A percentile compares a stretch with the other conserved stretches of the same genome.
Conservation (phyloP, 1,139 yeast genomes). For the Suzukiozyma palmioleophila region DNA sequence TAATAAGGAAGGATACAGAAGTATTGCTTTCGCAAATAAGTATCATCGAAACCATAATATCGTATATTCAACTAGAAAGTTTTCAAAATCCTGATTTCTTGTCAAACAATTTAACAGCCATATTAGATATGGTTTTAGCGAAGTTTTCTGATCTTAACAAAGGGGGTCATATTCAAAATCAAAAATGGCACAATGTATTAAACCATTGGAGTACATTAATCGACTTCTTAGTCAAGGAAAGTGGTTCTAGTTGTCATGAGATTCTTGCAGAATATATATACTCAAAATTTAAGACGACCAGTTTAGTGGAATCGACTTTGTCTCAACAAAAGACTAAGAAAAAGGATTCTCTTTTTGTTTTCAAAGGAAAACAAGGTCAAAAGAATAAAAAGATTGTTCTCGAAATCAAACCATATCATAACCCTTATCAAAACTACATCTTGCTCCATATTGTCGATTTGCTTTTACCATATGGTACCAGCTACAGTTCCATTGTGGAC, state of each 20-base stretch:
- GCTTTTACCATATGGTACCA: slow-evolving; percentile 36
- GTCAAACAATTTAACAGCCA: slow-evolving; percentile 22
- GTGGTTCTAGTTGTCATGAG: slow-evolving; percentile 39
- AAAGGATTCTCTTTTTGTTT: slow-evolving; percentile 28
- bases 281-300: slow-evolving; percentile 21
- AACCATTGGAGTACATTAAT: slow-evolving; percentile 29
- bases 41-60: slow-evolving; percentile 29
- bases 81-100: slow-evolving; percentile 39
- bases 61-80: slow-evolving; percentile 40
- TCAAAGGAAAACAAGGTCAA: slow-evolving; percentile 21
- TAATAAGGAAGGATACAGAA: slow-evolving; percentile 19
- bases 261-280: slow-evolving; percentile 30
- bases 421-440: slow-evolving; percentile 33
- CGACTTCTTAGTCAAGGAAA: slow-evolving; percentile 32
- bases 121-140: slow-evolving; percentile 28
- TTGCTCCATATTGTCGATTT: slow-evolving; percentile 28
- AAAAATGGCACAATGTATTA: slow-evolving; percentile 30
- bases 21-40: slow-evolving; percentile 27
- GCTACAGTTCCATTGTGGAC: slow-evolving; percentile 23
- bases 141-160: slow-evolving; percentile 26
- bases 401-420: slow-evolving; percentile 27
- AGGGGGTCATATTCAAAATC: slow-evolving; percentile 28
- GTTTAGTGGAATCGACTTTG: background rate
- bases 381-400: slow-evolving; percentile 18
- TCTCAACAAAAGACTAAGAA: slow-evolving; percentile 9